These are phyloP conservation scores for Pyronema omphalodes DNA, from an alignment of 495 filamentous ascomycete genomes.

Conservation along the genomic window DNA sequence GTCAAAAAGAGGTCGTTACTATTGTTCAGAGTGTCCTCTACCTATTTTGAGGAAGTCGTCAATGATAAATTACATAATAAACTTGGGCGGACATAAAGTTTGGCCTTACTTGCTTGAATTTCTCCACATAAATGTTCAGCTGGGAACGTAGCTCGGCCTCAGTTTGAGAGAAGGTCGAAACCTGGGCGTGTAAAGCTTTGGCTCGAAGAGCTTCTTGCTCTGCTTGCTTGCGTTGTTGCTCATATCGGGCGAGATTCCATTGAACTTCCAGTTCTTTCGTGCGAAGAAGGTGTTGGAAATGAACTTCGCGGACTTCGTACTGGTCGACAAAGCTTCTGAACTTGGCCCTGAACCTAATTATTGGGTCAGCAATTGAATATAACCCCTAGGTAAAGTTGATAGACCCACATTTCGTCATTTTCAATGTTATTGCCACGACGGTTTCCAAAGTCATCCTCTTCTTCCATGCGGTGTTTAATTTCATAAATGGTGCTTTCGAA, in stretches of 20 bases:
- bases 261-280: slow-evolving; percentile 95
- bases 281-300: slow-evolving; percentile 73
- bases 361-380: background rate
- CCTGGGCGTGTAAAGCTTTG: slow-evolving; percentile 70
- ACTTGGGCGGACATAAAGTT: background rate
- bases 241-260: slow-evolving; percentile 65
- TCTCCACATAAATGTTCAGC: slow-evolving; percentile 96
- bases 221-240: slow-evolving; percentile 70
- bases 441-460: slow-evolving; percentile 45
- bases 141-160: slow-evolving; percentile 86
- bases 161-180: slow-evolving; percentile 89
- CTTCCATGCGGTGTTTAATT: slow-evolving; percentile 61
- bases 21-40: slow-evolving; percentile 97
- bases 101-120: slow-evolving; percentile 83
- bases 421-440: slow-evolving; percentile 58
- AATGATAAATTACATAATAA: background rate
- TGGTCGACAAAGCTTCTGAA: slow-evolving; percentile 91
- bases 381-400: background rate
- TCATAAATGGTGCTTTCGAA: slow-evolving; percentile 55
- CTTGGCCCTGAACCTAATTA: slow-evolving; percentile 45
- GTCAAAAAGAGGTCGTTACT: slow-evolving; percentile 96
- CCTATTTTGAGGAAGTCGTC: slow-evolving; percentile 33
- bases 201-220: slow-evolving; percentile 63
- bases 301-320: slow-evolving; percentile 81
- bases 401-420: slow-evolving; percentile 63